Evolutionary conservation across 208 protist genomes (phyloP), one percentile per base, ranked within the genome.

Genomic region (Naegleria gruberi): DNA sequence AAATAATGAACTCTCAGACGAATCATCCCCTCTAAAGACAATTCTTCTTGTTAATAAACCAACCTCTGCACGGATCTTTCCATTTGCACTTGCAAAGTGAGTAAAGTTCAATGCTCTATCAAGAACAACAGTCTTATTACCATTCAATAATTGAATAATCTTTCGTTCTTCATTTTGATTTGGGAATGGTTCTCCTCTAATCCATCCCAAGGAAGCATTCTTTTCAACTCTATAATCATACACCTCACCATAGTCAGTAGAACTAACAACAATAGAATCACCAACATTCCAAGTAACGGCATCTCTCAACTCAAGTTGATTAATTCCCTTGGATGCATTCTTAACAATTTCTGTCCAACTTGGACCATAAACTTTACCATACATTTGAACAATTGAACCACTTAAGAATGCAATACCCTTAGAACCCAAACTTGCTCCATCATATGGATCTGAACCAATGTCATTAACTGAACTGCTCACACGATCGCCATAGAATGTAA

Each of bases 61-160:
- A 47, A 85, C 82, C 47, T 85, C 82, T n/a, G 42, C 82, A 55
- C 46, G 46, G n/a, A n/a, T n/a, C n/a, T n/a, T n/a, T n/a, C n/a
- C n/a, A n/a, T n/a, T n/a, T n/a, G n/a, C n/a, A 17, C 12, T 51
- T n/a, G 23, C 55, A 85, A 34, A 85, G 40, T 85, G 82, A 19
- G 15, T 37, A 46, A 42, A 85, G 4, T 85, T 85, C 19, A 85
- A 85, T 47, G 82, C 10, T 30, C n/a, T 44, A 46, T 44, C n/a
- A 4, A 85, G 12, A 85, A 37, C n/a, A 7, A 85, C 34, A 3
- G 37, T 44, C 34, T 47, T 34, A 19, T 5, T 34, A 23, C 23
- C 74, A 85, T 44, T 46, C 0, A 10, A 34, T n/a, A 47, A n/a
- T 47, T 7, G 17, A 47, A 5, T 10, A 10, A 47, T 47, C 4